Percentiles rank a stretch among this genome's conserved stretches.
Conservation (phyloP, 106 monocot species). For the Chionographis japonica region DNA sequence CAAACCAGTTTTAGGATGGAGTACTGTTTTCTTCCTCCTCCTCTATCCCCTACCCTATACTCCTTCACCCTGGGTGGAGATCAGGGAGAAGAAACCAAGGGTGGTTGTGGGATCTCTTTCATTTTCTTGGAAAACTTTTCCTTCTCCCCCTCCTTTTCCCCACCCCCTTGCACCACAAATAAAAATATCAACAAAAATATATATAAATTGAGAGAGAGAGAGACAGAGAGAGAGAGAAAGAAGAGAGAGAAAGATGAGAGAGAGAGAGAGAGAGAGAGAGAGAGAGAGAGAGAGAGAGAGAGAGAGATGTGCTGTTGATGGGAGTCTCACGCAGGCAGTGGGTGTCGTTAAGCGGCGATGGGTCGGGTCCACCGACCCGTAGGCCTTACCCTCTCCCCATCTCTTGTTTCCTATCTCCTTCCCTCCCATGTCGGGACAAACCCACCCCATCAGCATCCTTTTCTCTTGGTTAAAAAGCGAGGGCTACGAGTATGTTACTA, state of each 20-base stretch:
- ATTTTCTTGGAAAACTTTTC: conserved; percentile 21
- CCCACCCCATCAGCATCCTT: neutral
- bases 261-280: conserved; percentile 6
- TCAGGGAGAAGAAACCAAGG: neutral
- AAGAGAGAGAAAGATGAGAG: conserved; percentile 8
- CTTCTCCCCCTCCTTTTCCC: neutral
- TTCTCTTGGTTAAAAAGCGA: conserved; percentile 2
- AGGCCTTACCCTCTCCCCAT: conserved; percentile 19
- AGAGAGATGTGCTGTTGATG: neutral
- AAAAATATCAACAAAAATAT: conserved; percentile 6
- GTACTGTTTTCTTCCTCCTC: conserved; percentile 9
- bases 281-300: conserved; percentile 14
- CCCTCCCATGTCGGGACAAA: conserved; percentile 19
- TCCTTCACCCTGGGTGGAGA: neutral
- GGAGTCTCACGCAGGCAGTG: conserved; percentile 25
- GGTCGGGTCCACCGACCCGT: conserved; percentile 54
- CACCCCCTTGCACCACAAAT: conserved; percentile 4
- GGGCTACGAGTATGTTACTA: no score
- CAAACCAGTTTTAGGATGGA: conserved; percentile 23
- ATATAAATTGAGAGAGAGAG: neutral
- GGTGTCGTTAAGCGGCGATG: conserved; percentile 44
- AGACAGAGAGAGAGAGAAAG: conserved; percentile 1
- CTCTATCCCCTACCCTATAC: neutral
- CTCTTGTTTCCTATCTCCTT: conserved; percentile 8
- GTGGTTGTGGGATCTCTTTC: conserved; percentile 22